phyloP scores from a whole-genome alignment of 1,284 basidiomycete species.

The Cerioporus squamosus region DNA sequence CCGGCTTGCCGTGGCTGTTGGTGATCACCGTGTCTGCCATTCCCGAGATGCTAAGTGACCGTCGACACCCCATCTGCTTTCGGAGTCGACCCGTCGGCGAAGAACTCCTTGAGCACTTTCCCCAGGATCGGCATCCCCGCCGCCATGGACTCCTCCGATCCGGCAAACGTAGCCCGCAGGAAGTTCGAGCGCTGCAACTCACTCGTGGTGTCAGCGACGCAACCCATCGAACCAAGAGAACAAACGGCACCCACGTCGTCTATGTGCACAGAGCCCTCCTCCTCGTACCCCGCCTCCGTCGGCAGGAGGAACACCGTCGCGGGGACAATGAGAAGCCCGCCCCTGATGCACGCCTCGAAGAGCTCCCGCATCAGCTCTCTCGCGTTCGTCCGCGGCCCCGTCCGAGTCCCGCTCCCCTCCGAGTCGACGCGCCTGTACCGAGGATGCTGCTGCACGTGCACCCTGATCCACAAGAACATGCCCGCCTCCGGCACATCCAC shows the following conservation, averaged over 20 bases:
- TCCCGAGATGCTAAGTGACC: no score
- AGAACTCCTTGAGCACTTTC: constrained; percentile 36
- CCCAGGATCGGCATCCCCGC: constrained; percentile 39
- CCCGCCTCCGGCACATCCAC: constrained; percentile 42
- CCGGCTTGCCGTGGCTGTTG: no score
- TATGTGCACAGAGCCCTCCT: constrained; percentile 21
- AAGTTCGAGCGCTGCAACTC: constrained; percentile 36
- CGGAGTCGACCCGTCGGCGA: constrained; percentile 13
- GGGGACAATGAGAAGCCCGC: constrained; percentile 43
- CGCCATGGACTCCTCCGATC: constrained; percentile 42
- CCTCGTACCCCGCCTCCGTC: constrained; percentile 18
- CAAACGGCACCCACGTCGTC: constrained; percentile 30
- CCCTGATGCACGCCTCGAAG: constrained; percentile 38
- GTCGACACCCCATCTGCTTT: no score
- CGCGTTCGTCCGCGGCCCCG: constrained; percentile 36
- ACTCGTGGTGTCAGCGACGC: not conserved
- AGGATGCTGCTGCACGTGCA: constrained; percentile 40
- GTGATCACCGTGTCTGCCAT: no score
- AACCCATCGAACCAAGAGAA: not conserved
- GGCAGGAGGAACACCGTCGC: constrained; percentile 39
- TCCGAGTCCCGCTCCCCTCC: not conserved
- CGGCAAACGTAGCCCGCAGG: constrained; percentile 47
- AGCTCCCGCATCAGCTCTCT: constrained; percentile 44
- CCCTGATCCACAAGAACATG: constrained; percentile 47
- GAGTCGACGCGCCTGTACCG: constrained; percentile 24